A percentile compares a stretch with the other conserved stretches of the same genome.
These are phyloP conservation scores for Didymella keratinophila DNA, from an alignment of 2,329 filamentous ascomycete genomes.

Conservation along the genomic window DNA sequence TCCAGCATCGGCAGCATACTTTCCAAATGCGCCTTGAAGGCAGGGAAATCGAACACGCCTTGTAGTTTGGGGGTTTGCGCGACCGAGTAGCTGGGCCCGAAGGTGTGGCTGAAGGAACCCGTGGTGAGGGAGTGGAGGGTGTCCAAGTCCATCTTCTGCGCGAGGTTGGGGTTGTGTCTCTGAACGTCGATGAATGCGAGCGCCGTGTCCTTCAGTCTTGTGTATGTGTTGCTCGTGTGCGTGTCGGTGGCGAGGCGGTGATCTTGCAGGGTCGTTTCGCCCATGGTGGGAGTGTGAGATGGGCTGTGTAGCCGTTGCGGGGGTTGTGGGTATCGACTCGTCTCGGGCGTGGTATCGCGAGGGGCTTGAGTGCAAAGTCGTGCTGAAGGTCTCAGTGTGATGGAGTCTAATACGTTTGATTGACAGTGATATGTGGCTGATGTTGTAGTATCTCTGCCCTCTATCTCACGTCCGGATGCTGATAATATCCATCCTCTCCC, in stretches of 20 bases:
- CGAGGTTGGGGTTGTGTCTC: neutral
- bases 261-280: neutral
- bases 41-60: neutral
- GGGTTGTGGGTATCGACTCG: too few species aligned
- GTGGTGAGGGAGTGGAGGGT: neutral
- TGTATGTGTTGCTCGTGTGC: neutral
- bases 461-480: too few species aligned
- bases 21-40: neutral
- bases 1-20: constrained; percentile 7
- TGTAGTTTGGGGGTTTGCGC: constrained; percentile 5
- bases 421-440: too few species aligned
- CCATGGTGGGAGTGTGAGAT: too few species aligned
- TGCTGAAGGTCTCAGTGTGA: too few species aligned
- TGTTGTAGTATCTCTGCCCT: too few species aligned
- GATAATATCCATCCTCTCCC: too few species aligned
- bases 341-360: too few species aligned
- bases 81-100: constrained; percentile 3
- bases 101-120: neutral
- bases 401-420: too few species aligned
- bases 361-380: too few species aligned
- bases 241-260: too few species aligned
- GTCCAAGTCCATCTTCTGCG: neutral
- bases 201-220: neutral
- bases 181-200: constrained; percentile 7
- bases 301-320: too few species aligned